Evolutionary conservation across 192 early-diverging fungal species (phyloP), one percentile per base, ranked within the genome.

Genomic region (Backusella psychrophila): DNA sequence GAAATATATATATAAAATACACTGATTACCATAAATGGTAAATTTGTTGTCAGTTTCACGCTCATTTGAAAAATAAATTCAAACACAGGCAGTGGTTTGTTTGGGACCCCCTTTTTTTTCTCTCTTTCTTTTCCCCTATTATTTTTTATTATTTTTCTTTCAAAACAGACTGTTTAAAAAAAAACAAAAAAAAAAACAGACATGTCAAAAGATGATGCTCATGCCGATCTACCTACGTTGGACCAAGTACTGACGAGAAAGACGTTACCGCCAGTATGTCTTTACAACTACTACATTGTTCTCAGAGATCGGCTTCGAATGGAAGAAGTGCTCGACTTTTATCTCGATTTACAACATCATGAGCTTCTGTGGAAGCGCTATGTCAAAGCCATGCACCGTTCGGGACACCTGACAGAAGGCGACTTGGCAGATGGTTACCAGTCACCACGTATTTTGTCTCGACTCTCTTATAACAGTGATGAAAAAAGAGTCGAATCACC

Each of bases 271-370:
- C 93, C 93, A 3, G 84, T 94, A 34, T 94, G 93, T 69, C 81
- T 94, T n/a, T 93, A 86, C 72, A 93, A 93, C 77, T 93, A 89
- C 82, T 94, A 92, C 80, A 82, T 92, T 63, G 89, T 90, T 46
- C 86, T 94, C 84, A 80, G 90, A n/a, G 91, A 93, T 73, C 78
- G 86, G 63, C 88, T 92, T 65, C 76, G 82, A 36, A 83, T 84
- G n/a, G 82, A 89, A 36, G 91, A 92, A 77, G 87, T 91, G 72
- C 85, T 94, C 9, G 92, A 94, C 73, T 94, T 94, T 75, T 94
- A 90, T 82, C 78, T 94, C 31, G 91, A 93, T 76, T 85, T 94
- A 34, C 85, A 87, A 4, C 90, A 90, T 69, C 92, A 92, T 77
- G 93, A 94, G 76, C 80, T 85, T n/a, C 81, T 93, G 35, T 91